Conservation (phyloP, 1,284 basidiomycete genomes). For the Lentinus polychrous region DNA sequence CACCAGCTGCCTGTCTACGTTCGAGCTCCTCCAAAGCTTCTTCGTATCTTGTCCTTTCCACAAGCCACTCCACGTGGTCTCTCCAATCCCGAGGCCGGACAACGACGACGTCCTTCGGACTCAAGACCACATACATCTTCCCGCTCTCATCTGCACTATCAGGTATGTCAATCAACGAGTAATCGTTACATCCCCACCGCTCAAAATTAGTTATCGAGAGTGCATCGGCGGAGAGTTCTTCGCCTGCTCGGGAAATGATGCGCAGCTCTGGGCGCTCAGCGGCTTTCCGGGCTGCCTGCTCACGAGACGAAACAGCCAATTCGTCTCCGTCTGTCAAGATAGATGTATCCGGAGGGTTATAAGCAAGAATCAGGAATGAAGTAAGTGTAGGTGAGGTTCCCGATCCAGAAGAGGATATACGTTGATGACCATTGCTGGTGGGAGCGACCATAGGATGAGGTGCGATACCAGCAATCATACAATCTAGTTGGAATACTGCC, state of each 20-base stretch:
- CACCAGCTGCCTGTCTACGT: conserved; percentile 32
- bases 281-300: conserved; percentile 66
- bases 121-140: conserved; percentile 71
- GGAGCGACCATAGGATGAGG: conserved; percentile 52
- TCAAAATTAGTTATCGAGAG: conserved; percentile 77
- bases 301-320: conserved; percentile 60
- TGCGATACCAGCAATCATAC: conserved; percentile 90
- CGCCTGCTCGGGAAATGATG: conserved; percentile 83
- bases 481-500: conserved; percentile 90
- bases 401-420: conserved; percentile 18
- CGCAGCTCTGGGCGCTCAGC: conserved; percentile 90
- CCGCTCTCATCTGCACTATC: conserved; percentile 31
- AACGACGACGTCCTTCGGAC: conserved; percentile 81
- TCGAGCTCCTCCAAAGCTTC: conserved; percentile 88
- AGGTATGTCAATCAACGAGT: conserved; percentile 54
- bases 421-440: conserved; percentile 12
- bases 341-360: conserved; percentile 63
- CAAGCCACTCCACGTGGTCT: conserved; percentile 92
- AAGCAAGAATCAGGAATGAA: conserved; percentile 83
- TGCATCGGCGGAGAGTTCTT: conserved; percentile 86
- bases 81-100: conserved; percentile 81
- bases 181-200: conserved; percentile 90
- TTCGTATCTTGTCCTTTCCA: conserved; percentile 81
- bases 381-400: conserved; percentile 31
- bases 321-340: conserved; percentile 46